Evolutionary conservation across 129 eudicot species (phyloP), one percentile per base, ranked within the genome.

Genomic region (Escallonia herrerae): DNA sequence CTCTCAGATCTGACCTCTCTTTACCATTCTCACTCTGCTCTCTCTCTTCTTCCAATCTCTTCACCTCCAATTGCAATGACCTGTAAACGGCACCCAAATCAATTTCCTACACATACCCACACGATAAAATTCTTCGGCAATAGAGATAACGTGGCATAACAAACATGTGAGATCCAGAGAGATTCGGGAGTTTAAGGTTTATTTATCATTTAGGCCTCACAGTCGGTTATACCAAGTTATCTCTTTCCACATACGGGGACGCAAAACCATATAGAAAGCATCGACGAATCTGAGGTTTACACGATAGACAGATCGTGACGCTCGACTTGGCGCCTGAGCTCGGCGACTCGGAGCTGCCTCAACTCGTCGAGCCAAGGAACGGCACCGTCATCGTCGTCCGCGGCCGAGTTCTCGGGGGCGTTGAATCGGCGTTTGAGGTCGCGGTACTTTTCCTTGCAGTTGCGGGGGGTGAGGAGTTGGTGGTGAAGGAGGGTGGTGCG

Each of bases 231-330:
- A 22, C 33, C 33, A 22, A 22, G 33, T 22, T 22, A 22, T 22
- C 33, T 22, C 0, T 1, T 22, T 22, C 33, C 33, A 22, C 33
- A 22, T 22, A 22, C 33, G 33, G 33, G 1, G 0, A 22, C 33
- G 33, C 33, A 22, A 22, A 22, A 22, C 33, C 33, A 22, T 22
- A 22, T 22, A 22, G 33, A 22, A 22, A 22, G 33, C 33, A 22
- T 22, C 33, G 33, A 22, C 33, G 33, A 22, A 48, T n/a, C 13
- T 3, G 48, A 60, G 40, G 43, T 56, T 84, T 91, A 93, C 98
- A 80, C 81, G 95, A 93, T 93, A 74, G 82, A 83, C 15, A 79
- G 85, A 82, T 93, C 96, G 84, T 78, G 77, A 44, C 81, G 91
- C 40, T 89, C 67, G 66, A 93, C 85, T 64, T 84, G 84, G 43